Base-by-base conservation (phyloP, 2,329 filamentous ascomycete species). In the Penicillium thymicola region DNA sequence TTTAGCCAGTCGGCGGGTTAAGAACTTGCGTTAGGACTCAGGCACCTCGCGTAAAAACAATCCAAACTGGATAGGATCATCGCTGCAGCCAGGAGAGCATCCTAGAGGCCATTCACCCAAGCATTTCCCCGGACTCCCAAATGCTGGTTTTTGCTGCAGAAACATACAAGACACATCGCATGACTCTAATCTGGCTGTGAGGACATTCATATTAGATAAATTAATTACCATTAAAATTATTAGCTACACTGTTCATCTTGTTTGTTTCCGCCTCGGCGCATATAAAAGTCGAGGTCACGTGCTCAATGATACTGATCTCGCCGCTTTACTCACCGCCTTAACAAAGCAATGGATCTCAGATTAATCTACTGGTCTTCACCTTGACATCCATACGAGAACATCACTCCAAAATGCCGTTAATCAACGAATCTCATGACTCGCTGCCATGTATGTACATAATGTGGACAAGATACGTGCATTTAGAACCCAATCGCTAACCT, bases 351-450 rank as follows among this genome's bases (percentile, higher is more conserved):
- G 43, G 16, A 36, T 42, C 52, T 28, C 37, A 55, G 51, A 54
- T 41, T 34, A 54, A 54, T 54, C 51, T 41, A 54, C 51, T 5
- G 37, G 13, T 41, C 27, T 42, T 48, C 16, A 18, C 36, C 27
- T 16, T 49, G n/a, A 36, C 36, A 23, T 54, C 16, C 41, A 41
- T 28, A 45, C 50, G 47, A 23, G 23, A 37, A 37, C 25, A 38
- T 40, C 27, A 40, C 30, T 47, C 30, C 60, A 77, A 70, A 61
- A 89, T 90, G 87, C 82, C 88, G 60, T 80, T 88, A 58, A 85
- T 87, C 60, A 83, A 83, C 61, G 83, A 85, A 71, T 82, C 87
- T 59, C 88, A 92, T 76, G 89, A 94, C 71, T 90, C 89, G 23
- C 85, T 95, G 23, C 89, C 90, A 47, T 93, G 89, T 92, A 83